Percentiles rank a stretch among this genome's conserved stretches.
Conservation (phyloP, 2,329 filamentous ascomycete genomes). For the Fusarium aywerte region DNA sequence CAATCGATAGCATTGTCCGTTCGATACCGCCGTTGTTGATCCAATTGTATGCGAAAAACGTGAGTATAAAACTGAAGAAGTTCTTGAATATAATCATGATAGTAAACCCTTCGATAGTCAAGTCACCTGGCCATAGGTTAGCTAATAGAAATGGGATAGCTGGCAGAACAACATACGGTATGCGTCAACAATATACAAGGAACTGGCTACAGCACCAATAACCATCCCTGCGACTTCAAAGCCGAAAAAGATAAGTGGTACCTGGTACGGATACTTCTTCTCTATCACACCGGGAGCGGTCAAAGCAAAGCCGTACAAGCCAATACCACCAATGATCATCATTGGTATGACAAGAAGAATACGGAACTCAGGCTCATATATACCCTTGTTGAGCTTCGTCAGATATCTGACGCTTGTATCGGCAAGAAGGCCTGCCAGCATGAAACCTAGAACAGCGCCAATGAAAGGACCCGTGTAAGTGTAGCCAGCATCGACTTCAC, state of each 20-base stretch:
- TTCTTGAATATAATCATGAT: constrained; percentile 95
- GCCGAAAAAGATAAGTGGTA: constrained; percentile 84
- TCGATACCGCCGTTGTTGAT: constrained; percentile 72
- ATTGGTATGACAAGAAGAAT: constrained; percentile 86
- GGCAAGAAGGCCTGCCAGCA: constrained; percentile 76
- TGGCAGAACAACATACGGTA: constrained; percentile 70
- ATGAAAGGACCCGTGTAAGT: constrained; percentile 88
- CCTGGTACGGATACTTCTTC: constrained; percentile 73
- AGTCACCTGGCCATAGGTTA: constrained; percentile 65
- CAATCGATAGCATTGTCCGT: constrained; percentile 73
- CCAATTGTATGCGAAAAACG: constrained; percentile 88
- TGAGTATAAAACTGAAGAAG: constrained; percentile 87
- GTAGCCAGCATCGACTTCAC: constrained; percentile 84
- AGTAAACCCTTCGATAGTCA: constrained; percentile 89
- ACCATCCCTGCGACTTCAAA: constrained; percentile 92
- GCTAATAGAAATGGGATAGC: not conserved
- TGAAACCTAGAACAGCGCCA: constrained; percentile 81
- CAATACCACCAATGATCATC: constrained; percentile 78
- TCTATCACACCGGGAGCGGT: constrained; percentile 69
- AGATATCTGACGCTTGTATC: constrained; percentile 78
- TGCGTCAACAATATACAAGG: constrained; percentile 91
- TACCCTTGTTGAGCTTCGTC: constrained; percentile 78
- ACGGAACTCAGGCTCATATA: constrained; percentile 93
- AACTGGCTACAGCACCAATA: constrained; percentile 85
- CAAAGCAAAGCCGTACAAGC: constrained; percentile 86